Evolutionary conservation across 345 rosid genomes (phyloP), one percentile per base, ranked within the genome.

Genomic region (Lenwebbia sp.): DNA sequence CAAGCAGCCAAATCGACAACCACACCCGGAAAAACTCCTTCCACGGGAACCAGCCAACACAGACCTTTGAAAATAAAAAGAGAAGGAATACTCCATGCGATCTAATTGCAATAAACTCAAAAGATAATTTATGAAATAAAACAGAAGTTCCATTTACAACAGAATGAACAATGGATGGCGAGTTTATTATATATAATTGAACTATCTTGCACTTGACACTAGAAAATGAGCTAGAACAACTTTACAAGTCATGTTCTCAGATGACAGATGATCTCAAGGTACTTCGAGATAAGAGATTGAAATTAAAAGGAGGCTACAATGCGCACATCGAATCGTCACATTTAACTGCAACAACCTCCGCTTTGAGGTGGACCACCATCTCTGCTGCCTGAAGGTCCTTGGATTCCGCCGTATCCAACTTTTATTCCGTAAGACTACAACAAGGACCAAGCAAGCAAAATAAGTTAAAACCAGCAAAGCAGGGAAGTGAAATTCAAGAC

Each of bases 371-470:
- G 89, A 53, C 92, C 88, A 49, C 97, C 99, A 86, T 94, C 98
- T 88, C 96, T 93, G 86, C 95, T 93, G 25, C 98, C 99, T n/a
- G 98, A 93, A 74, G 99, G 97, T 88, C 99, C 99, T 0, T 98
- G 96, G 84, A 97, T 93, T 88, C 98, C 99, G 54, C 99, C 99
- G 44, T 95, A 96, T 86, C 99, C 99, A 40, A 97, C 98, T 91
- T 97, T 97, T 83, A 97, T 97, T 89, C 99, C 99, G 70, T 94
- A 96, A 22, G 99, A 96, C 98, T 95, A 94, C 88, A 88, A 82
- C 6, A 83, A 12, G 47, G 26, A 56, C 55, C 70, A 15, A 82
- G 52, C 86, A 83, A 47, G 60, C 57, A 83, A 30, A 22, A 50
- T 4, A 30, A n/a, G 25, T 0, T 53, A 37, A 53, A 53, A 53